Base-by-base conservation (phyloP, 768 basidiomycete species). In the Fomitopsis serialis region DNA sequence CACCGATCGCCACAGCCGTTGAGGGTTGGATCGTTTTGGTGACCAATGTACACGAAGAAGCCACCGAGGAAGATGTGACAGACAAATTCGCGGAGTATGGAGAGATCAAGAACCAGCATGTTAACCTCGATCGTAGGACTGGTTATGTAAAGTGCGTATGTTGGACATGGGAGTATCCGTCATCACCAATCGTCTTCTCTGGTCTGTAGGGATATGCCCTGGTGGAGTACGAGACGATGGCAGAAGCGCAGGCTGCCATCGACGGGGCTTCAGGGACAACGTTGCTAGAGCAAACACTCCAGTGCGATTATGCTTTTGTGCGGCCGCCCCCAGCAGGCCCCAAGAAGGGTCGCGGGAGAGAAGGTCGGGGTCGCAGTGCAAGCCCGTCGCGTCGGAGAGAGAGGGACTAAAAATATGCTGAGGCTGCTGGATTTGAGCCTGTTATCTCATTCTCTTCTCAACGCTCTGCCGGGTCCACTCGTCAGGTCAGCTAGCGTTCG, bases 21-120 rank as follows among this genome's bases (percentile, higher is more conserved):
- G 96, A 99, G 69, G 96, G 96, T 45, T 99, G 96, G 95, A 98
- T 99, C 52, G 91, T 99, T 43, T 78, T 98, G 50, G 92, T 96
- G 48, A 97, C 93, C 34, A 90, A 90, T 59, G 91, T 99, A 7
- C 96, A 99, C 65, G 97, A 98, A 70, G 97, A 99, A 68, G 90
- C 97, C 6, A 95, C 93, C 0, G 97, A 99, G 66, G 97, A 99
- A 66, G 97, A 99, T 61, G 78, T 99, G 13, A 87, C 82, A 42
- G 97, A 99, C 75, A 92, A 94, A 66, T 99, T 99, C 68, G 87
- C 85, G 35, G 97, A 98, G 60, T 98, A 82, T 63, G 97, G 97
- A 50, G 93, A 97, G 68, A 94, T 99, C 58, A 96, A 97, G 78
- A 98, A 98, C 72, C 74, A 98, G 46, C 95, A 98, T 69, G 80